Base-by-base conservation (phyloP, 176 grass and related monocot species). In the Phyllostachys edulis region DNA sequence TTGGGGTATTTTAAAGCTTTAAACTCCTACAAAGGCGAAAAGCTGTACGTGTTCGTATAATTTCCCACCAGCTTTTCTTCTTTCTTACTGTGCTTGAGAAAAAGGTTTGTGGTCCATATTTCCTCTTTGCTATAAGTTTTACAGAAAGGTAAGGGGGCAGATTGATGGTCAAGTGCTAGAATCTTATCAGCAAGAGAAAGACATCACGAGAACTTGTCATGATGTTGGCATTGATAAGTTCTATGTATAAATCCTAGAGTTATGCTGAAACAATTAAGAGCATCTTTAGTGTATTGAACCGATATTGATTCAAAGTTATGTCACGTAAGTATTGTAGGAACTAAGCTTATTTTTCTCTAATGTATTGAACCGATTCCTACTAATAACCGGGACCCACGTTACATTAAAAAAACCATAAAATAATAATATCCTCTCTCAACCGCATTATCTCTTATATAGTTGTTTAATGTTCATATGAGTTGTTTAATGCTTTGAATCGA, bases 1-100 rank as follows among this genome's bases (percentile, higher is more conserved):
- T 34, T 69, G 46, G 26, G 45, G 67, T 76, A 57, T 81, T 86
- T 82, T 68, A 86, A 86, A 78, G 68, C 78, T 78, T 83, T 57
- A 29, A 79, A 61, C 79, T 87, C 73, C 73, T 87, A 83, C 75
- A 87, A 90, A 90, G 74, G 74, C 60, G 73, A 83, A 73, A 67
- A 61, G 62, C 32, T 46, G 84, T 86, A 66, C 74, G 47, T 64
- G 36, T 40, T 56, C 7, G 49, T 63, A 85, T 82, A 79, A 86
- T 90, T 82, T 82, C 47, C 39, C 56, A 32, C 46, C 65, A 37
- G 26, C 67, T 63, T 82, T 82, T 36, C 32, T 17, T 37, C 47
- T 57, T 44, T 67, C 11, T 55, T 60, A 18, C 70, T 81, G 47
- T 45, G 17, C 78, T 14, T 82, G 27, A 67, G 49, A 67, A 82